Conservation (phyloP, 371 early-diverging fungal genomes). For the Zopfochytrium polystomum region DNA sequence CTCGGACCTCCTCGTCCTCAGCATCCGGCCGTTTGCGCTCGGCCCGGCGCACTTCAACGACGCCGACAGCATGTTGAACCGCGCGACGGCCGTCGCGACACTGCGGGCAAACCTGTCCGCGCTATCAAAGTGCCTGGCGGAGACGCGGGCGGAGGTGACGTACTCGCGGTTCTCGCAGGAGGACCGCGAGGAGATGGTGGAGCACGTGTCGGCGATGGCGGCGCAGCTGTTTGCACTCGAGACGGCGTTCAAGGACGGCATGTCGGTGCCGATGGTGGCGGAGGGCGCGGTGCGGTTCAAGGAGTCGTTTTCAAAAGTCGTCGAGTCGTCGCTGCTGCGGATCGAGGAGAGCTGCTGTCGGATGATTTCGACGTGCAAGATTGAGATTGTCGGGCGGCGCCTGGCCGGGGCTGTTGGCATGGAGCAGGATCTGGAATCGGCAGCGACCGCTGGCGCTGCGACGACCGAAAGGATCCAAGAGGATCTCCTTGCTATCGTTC, state of each 20-base stretch:
- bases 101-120: background rate
- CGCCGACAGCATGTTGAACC: no score
- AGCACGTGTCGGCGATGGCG: background rate
- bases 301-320: background rate
- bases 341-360: no score
- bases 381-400: no score
- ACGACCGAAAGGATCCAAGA: slow-evolving; percentile 1
- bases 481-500: background rate
- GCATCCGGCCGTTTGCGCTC: no score
- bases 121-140: slow-evolving; percentile 7
- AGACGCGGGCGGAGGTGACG: slow-evolving; percentile 18
- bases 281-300: background rate
- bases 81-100: background rate
- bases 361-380: background rate
- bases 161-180: slow-evolving; percentile 9
- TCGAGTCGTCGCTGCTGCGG: no score
- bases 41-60: no score
- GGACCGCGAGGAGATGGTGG: slow-evolving; percentile 9
- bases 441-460: background rate
- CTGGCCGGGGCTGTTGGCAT: no score
- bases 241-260: slow-evolving; percentile 13
- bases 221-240: slow-evolving; percentile 20
- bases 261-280: slow-evolving; percentile 6
- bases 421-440: background rate
- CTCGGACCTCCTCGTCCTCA: no score